Evolutionary conservation across 805 yeast species (phyloP).

Genomic region (Teunomyces cretensis): DNA sequence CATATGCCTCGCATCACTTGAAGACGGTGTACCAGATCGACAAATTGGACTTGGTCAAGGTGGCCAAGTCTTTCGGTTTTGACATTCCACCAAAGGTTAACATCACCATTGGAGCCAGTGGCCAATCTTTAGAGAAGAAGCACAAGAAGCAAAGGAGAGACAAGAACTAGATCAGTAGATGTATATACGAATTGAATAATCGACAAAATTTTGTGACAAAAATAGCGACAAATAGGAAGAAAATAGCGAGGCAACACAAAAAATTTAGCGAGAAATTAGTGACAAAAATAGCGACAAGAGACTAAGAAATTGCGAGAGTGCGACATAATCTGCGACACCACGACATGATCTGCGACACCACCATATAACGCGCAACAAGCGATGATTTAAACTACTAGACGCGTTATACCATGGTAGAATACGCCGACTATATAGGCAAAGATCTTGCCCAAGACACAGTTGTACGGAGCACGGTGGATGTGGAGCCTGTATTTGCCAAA

Average conservation of each 20-base stretch:
- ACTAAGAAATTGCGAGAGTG: too few species aligned
- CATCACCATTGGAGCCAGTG: conserved; percentile 92
- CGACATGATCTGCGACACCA: too few species aligned
- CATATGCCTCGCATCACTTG: conserved; percentile 94
- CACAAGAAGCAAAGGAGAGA: conserved; percentile 44
- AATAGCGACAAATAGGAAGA: neutral
- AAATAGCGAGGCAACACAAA: neutral
- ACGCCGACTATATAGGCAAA: conserved; percentile 7
- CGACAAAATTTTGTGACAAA: neutral
- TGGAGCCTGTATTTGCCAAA: conserved; percentile 5
- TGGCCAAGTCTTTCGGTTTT: conserved; percentile 94
- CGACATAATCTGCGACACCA: too few species aligned
- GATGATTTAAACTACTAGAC: neutral
- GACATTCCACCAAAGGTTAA: conserved; percentile 95
- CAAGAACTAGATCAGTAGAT: conserved; percentile 7
- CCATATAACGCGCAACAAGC: neutral
- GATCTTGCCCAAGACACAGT: neutral
- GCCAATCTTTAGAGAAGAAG: conserved; percentile 55
- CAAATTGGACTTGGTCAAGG: conserved; percentile 89
- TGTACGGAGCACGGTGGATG: neutral
- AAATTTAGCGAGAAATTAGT: neutral
- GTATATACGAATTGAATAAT: neutral
- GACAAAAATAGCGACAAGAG: neutral
- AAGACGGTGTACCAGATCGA: conserved; percentile 96
- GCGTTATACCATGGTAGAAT: conserved; percentile 4